Conservation (phyloP, 768 basidiomycete genomes). For the Termitomyces sp. region DNA sequence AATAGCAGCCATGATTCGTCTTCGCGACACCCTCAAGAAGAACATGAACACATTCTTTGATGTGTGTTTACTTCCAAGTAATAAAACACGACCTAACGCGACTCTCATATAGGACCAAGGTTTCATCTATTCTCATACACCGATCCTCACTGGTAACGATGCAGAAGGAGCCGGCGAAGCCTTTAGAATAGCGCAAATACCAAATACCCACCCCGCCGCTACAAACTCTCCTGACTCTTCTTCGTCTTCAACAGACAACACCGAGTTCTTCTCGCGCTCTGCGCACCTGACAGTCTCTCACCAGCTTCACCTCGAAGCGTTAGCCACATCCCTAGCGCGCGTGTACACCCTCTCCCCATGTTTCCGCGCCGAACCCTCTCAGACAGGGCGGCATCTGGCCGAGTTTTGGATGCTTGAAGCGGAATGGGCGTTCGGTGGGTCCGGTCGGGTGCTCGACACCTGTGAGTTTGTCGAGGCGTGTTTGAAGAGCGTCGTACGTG, state of each 20-base stretch:
- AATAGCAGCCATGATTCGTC: constrained; percentile 71
- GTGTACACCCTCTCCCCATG: constrained; percentile 92
- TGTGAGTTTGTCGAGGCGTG: constrained; percentile 39
- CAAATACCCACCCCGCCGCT: constrained; percentile 25
- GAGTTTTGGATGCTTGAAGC: constrained; percentile 99
- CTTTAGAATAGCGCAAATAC: constrained; percentile 60
- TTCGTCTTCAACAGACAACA: constrained; percentile 15
- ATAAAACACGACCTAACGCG: not conserved
- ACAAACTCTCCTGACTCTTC: constrained; percentile 2
- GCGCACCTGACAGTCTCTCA: constrained; percentile 93
- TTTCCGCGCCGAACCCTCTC: constrained; percentile 90
- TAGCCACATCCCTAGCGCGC: constrained; percentile 72
- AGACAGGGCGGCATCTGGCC: constrained; percentile 87
- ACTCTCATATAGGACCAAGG: constrained; percentile 53
- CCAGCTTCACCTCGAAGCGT: constrained; percentile 91
- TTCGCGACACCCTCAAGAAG: constrained; percentile 57
- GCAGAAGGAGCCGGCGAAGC: constrained; percentile 96
- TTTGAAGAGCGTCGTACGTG: constrained; percentile 24
- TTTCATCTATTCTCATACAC: constrained; percentile 79
- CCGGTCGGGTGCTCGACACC: constrained; percentile 35
- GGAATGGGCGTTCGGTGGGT: constrained; percentile 59
- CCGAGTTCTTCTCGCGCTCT: constrained; percentile 71
- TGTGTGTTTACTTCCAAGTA: constrained; percentile 37
- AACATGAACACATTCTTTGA: constrained; percentile 69
- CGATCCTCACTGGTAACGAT: constrained; percentile 86